Percentiles rank a stretch among this genome's conserved stretches.
These are phyloP conservation scores for Solanum etuberosum DNA, from an alignment of 257 asterid species.

Conservation along the genomic window DNA sequence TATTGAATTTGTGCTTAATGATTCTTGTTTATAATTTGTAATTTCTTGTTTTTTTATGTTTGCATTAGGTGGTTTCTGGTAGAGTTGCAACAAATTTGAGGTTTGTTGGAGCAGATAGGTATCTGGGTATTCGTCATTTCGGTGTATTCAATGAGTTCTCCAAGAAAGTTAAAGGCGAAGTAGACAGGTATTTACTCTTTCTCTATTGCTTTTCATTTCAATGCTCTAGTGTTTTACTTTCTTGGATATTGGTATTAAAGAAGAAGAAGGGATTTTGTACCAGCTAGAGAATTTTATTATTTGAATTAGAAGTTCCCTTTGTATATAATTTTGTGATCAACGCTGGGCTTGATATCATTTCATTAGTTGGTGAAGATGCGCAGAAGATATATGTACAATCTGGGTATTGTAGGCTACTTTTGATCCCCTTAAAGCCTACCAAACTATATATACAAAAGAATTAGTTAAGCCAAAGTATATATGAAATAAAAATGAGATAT, in stretches of 20 bases:
- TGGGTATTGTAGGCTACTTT: neutral
- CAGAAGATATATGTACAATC: neutral
- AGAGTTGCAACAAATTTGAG: conserved; percentile 17
- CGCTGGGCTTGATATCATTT: neutral
- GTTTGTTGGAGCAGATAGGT: conserved; percentile 19
- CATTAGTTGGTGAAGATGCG: neutral
- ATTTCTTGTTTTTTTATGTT: neutral
- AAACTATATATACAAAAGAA: neutral
- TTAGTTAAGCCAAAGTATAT: neutral
- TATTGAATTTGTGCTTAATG: too few relatives aligned
- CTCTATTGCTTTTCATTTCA: neutral
- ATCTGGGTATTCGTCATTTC: conserved; percentile 44
- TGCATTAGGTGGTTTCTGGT: conserved; percentile 33
- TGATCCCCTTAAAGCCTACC: neutral
- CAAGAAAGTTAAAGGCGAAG: conserved; percentile 58
- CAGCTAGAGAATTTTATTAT: neutral
- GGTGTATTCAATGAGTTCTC: conserved; percentile 68
- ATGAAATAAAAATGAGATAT: neutral
- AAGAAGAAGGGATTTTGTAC: neutral
- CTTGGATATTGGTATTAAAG: neutral
- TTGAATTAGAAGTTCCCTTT: neutral
- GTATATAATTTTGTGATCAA: neutral
- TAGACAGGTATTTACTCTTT: conserved; percentile 27
- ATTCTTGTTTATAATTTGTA: neutral
- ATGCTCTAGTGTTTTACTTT: neutral